Conservation (phyloP, 495 filamentous ascomycete species). For the Pseudomonodictys pantanalensis region DNA sequence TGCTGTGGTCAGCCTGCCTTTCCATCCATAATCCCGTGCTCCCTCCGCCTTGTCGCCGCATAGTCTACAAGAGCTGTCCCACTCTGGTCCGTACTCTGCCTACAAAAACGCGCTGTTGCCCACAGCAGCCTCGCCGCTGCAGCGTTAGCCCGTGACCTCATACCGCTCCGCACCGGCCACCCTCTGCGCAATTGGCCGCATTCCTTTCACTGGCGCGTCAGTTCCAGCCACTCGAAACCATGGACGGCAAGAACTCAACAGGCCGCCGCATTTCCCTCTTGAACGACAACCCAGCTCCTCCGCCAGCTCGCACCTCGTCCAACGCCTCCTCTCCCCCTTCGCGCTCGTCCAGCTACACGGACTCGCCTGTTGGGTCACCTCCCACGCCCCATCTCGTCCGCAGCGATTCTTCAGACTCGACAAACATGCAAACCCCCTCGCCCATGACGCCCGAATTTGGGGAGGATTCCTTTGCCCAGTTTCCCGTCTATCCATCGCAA, state of each 20-base stretch:
- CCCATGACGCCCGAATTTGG: slow-evolving; percentile 41
- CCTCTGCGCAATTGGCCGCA: slow-evolving; percentile 6
- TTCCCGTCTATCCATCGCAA: slow-evolving; percentile 25
- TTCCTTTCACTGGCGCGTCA: slow-evolving; percentile 22
- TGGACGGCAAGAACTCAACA: slow-evolving; percentile 36
- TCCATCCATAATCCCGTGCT: too few species aligned
- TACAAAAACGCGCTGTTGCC: too few species aligned
- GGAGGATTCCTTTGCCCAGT: slow-evolving; percentile 11
- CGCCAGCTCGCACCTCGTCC: slow-evolving; percentile 18
- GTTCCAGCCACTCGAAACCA: slow-evolving; percentile 17
- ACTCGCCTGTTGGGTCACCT: slow-evolving; percentile 39
- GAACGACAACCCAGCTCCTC: slow-evolving; percentile 27
- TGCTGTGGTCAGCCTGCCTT: not conserved
- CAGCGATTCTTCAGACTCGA: slow-evolving; percentile 39
- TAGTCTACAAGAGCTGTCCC: not conserved
- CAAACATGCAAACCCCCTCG: slow-evolving; percentile 38
- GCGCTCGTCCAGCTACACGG: slow-evolving; percentile 41
- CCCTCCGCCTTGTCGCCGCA: too few species aligned
- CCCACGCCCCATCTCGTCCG: slow-evolving; percentile 41
- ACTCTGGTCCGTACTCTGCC: not conserved
- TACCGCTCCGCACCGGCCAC: too few species aligned
- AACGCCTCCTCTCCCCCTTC: slow-evolving; percentile 29
- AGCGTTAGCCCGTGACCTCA: not conserved
- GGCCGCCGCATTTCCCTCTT: slow-evolving; percentile 36
- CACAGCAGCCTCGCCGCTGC: not conserved